phyloP scores from a whole-genome alignment of 768 basidiomycete species.

The Lactarius akahatsu region DNA sequence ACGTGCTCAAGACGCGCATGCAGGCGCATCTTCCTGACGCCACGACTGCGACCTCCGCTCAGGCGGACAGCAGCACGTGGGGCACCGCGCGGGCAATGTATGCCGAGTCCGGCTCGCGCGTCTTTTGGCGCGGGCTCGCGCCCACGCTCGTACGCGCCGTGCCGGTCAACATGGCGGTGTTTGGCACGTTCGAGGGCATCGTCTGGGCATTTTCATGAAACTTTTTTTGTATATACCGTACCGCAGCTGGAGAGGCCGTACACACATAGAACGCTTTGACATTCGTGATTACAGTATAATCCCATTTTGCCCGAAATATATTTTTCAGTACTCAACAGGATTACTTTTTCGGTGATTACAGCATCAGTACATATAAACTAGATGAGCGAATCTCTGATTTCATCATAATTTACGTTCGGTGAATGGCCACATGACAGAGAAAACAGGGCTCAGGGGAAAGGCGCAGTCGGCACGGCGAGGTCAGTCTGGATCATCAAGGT shows the following conservation, averaged over 20 bases:
- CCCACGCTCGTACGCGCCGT: conserved; percentile 84
- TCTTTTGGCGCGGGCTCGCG: conserved; percentile 74
- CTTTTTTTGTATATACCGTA: not conserved
- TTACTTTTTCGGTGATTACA: no score
- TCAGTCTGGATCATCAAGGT: not conserved
- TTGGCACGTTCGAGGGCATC: conserved; percentile 67
- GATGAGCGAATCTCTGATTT: not conserved
- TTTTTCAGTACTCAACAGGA: not conserved
- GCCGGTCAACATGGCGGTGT: conserved; percentile 84
- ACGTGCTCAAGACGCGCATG: conserved; percentile 88
- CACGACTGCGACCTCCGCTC: not conserved
- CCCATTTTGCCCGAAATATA: no score
- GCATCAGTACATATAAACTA: no score
- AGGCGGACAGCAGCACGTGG: conserved; percentile 45
- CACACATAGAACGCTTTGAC: not conserved
- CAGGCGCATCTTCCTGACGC: conserved; percentile 46
- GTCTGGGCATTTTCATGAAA: conserved; percentile 41
- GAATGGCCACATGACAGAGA: not conserved
- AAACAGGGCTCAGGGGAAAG: not conserved
- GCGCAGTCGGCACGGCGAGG: not conserved
- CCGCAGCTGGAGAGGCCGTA: no score
- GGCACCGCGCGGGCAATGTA: conserved; percentile 60
- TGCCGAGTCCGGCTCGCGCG: conserved; percentile 58
- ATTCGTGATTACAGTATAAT: not conserved
- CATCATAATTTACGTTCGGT: not conserved